These are phyloP conservation scores for Lomentospora prolificans DNA, from an alignment of 2,329 filamentous ascomycete species.

Conservation along the genomic window DNA sequence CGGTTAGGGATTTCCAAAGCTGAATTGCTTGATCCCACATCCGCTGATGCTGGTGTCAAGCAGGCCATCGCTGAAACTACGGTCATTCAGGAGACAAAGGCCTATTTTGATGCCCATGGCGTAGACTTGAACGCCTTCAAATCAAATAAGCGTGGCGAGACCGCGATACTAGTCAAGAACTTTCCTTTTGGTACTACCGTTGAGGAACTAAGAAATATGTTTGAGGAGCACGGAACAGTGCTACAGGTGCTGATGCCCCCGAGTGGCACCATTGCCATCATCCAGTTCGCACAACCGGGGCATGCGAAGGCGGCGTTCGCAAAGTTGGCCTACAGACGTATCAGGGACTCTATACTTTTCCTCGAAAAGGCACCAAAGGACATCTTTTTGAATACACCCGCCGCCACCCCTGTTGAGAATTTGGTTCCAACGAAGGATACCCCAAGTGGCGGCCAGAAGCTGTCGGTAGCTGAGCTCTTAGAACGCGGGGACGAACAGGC, in stretches of 20 bases:
- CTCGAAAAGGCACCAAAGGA: slow-evolving; percentile 87
- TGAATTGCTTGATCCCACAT: slow-evolving; percentile 89
- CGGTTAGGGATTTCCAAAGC: slow-evolving; percentile 84
- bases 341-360: slow-evolving; percentile 86
- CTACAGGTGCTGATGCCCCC: slow-evolving; percentile 83
- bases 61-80: slow-evolving; percentile 95
- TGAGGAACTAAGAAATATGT: slow-evolving; percentile 69
- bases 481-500: slow-evolving; percentile 44
- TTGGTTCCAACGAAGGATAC: slow-evolving; percentile 22
- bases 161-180: slow-evolving; percentile 86
- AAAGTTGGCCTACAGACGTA: slow-evolving; percentile 75
- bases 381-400: slow-evolving; percentile 45
- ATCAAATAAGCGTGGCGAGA: slow-evolving; percentile 72
- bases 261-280: slow-evolving; percentile 84
- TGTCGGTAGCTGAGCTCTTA: slow-evolving; percentile 60
- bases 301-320: slow-evolving; percentile 78
- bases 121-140: slow-evolving; percentile 92
- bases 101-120: slow-evolving; percentile 79
- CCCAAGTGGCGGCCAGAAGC: slow-evolving; percentile 43
- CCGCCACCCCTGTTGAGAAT: slow-evolving; percentile 17
- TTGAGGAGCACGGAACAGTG: slow-evolving; percentile 78
- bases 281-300: slow-evolving; percentile 71
- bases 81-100: slow-evolving; percentile 90
- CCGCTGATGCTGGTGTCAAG: slow-evolving; percentile 86
- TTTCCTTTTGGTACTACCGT: slow-evolving; percentile 74